Percentiles rank a stretch among this genome's conserved stretches.
Conservation (phyloP, 805 yeast genomes). For the Clavispora fructus region DNA sequence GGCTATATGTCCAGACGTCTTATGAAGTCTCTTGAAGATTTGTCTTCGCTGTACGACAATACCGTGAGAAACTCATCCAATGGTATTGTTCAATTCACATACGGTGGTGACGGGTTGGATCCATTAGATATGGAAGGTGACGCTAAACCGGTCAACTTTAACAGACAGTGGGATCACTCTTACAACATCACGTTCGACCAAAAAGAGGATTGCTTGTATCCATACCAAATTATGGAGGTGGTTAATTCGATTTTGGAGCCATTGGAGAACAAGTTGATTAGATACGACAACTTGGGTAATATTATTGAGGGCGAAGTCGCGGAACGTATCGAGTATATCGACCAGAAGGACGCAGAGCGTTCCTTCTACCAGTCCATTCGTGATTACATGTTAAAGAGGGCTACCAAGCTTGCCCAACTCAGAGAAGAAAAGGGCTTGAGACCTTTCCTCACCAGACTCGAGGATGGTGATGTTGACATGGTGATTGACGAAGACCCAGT, state of each 20-base stretch:
- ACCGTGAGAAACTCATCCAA: conserved; percentile 94
- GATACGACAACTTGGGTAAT: conserved; percentile 72
- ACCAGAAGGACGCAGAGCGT: conserved; percentile 84
- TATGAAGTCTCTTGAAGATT: conserved; percentile 96
- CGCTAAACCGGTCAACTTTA: conserved; percentile 91
- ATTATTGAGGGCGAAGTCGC: conserved; percentile 39
- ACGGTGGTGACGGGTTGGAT: conserved; percentile 98
- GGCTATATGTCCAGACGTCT: conserved; percentile 98
- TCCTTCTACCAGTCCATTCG: conserved; percentile 74
- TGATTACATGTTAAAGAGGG: conserved; percentile 55
- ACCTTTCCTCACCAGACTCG: conserved; percentile 31
- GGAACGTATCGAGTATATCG: conserved; percentile 60
- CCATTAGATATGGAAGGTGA: conserved; percentile 99
- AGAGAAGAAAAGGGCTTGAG: conserved; percentile 52
- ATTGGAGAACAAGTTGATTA: conserved; percentile 50
- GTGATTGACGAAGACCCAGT: conserved; percentile 25
- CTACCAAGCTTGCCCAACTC: conserved; percentile 47
- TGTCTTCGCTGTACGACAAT: conserved; percentile 86
- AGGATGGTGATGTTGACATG: conserved; percentile 30
- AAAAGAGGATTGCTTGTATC: conserved; percentile 53
- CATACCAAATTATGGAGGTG: conserved; percentile 58
- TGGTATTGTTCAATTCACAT: conserved; percentile 95
- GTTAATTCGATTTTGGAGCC: conserved; percentile 57
- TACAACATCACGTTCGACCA: conserved; percentile 62
- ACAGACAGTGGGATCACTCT: conserved; percentile 93